A percentile compares a stretch with the other conserved stretches of the same genome.
Evolutionary conservation across 73 alveolate genomes (phyloP).

Genomic region (Breviolum minutum): DNA sequence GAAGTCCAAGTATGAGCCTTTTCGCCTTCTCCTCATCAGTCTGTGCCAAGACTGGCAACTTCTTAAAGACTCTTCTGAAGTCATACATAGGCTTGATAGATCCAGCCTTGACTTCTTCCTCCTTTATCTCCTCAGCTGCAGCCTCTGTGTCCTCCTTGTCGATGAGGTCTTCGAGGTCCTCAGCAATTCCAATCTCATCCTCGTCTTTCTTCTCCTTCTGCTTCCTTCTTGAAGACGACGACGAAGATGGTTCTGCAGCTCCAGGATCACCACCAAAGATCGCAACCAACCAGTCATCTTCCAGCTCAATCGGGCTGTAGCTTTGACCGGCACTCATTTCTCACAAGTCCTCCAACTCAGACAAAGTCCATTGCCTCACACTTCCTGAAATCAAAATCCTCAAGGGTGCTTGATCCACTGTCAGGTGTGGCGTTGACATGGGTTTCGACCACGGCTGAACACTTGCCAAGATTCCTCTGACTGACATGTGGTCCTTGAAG

Average conservation of each 20-base stretch:
- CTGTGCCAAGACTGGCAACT: background rate
- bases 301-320: background rate
- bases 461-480: background rate
- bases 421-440: background rate
- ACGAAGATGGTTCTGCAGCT: background rate
- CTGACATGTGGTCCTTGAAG: background rate
- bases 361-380: background rate
- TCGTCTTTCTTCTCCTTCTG: background rate
- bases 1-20: constrained; percentile 15
- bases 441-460: background rate
- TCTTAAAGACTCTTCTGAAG: background rate
- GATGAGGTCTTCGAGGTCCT: background rate
- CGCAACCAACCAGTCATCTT: background rate
- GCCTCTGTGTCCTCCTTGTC: background rate
- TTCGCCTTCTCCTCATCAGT: background rate
- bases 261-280: background rate
- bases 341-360: background rate
- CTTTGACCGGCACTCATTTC: background rate
- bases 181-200: background rate
- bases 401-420: background rate
- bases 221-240: background rate
- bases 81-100: background rate
- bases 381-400: background rate
- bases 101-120: background rate
- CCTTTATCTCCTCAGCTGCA: background rate